Percentiles rank a stretch among this genome's conserved stretches.
Evolutionary conservation across 495 filamentous ascomycete genomes (phyloP).

Genomic region (Annulohypoxylon stygium): DNA sequence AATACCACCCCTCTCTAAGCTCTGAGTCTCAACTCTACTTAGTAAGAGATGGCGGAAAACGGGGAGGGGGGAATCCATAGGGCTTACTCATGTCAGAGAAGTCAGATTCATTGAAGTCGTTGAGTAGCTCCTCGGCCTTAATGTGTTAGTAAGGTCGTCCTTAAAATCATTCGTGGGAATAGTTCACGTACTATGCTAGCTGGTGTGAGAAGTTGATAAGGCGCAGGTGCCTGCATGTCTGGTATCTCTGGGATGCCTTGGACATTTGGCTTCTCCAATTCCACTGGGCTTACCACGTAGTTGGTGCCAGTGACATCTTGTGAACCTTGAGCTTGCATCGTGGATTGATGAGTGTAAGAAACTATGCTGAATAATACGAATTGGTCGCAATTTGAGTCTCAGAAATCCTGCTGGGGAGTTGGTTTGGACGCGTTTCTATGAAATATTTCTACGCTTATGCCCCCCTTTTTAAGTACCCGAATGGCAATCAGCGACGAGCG

Average conservation of each 20-base stretch:
- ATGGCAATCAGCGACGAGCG: not conserved
- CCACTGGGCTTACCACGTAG: not conserved
- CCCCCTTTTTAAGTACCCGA: not conserved
- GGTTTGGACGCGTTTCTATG: not conserved
- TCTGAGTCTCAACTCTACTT: not conserved
- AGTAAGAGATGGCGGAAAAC: conserved; percentile 3
- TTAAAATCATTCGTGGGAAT: not conserved
- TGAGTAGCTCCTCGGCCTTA: not conserved
- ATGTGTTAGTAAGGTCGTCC: not conserved
- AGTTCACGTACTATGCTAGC: not conserved
- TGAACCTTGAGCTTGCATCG: not conserved
- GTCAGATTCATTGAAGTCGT: not conserved
- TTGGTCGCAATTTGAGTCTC: not conserved
- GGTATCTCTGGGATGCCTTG: not conserved
- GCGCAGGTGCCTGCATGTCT: not conserved
- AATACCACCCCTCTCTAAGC: not conserved
- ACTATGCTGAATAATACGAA: not conserved
- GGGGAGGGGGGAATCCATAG: not conserved
- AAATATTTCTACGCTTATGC: not conserved
- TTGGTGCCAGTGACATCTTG: not conserved
- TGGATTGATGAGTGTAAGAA: not conserved
- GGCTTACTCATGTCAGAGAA: not conserved
- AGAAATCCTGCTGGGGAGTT: not conserved
- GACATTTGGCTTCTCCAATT: not conserved
- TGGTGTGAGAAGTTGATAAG: not conserved